phyloP scores from a whole-genome alignment of 2,329 filamentous ascomycete genomes.

The Botryotinia calthae region DNA sequence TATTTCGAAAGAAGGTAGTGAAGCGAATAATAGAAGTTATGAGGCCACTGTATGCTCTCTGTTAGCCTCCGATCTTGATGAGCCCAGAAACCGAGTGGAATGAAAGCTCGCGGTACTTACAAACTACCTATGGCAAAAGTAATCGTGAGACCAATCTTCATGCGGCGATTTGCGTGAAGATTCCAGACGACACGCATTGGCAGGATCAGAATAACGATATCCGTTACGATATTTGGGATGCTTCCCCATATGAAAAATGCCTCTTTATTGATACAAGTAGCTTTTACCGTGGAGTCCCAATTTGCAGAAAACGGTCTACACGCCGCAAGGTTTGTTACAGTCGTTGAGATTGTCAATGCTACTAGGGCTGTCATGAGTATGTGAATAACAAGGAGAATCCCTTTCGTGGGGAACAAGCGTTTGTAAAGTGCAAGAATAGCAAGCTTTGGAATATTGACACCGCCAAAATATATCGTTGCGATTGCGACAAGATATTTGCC shows the following conservation, averaged over 20 bases:
- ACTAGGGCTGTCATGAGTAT: not conserved
- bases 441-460: conserved; percentile 1
- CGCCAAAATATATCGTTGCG: not conserved
- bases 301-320: not conserved
- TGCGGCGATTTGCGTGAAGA: not conserved
- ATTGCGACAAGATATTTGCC: not conserved
- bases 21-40: conserved; percentile 18
- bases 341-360: not conserved
- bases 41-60: not conserved
- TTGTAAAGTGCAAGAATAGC: not conserved
- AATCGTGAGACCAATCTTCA: not conserved
- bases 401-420: not conserved
- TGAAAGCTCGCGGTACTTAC: not conserved
- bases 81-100: not conserved
- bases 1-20: conserved; percentile 5
- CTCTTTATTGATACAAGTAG: conserved; percentile 1
- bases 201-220: conserved; percentile 10
- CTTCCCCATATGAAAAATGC: conserved; percentile 1
- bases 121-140: conserved; percentile 5
- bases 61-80: not conserved
- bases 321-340: not conserved
- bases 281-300: not conserved
- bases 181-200: not conserved
- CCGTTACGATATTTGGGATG: conserved; percentile 13
- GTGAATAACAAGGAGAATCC: not conserved